A percentile compares a stretch with the other conserved stretches of the same genome.
Evolutionary conservation across 192 early-diverging fungal species (phyloP).

Genomic region (Rhizophagus clarus): DNA sequence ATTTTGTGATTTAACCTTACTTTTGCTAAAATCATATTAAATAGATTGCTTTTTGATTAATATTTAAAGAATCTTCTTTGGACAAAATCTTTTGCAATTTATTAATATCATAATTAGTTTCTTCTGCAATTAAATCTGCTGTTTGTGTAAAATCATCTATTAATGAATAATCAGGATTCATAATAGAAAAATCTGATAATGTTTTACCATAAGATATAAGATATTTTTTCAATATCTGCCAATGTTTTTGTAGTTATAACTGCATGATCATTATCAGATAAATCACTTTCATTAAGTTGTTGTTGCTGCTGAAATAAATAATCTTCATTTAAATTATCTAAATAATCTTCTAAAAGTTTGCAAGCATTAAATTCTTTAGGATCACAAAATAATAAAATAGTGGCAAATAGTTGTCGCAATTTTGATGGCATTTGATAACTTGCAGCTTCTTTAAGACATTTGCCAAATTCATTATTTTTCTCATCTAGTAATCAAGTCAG

Average conservation of each 20-base stretch:
- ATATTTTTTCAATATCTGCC: neutral
- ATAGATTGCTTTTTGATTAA: constrained; percentile 19
- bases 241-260: neutral
- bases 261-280: neutral
- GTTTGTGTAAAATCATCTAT: neutral
- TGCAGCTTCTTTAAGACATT: constrained; percentile 7
- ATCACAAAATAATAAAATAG: constrained; percentile 20
- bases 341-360: neutral
- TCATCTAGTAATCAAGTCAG: constrained; percentile 36
- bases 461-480: constrained; percentile 23
- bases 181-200: neutral
- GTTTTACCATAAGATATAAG: neutral
- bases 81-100: neutral
- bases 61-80: neutral
- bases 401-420: constrained; percentile 32
- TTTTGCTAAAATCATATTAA: constrained; percentile 31
- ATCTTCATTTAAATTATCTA: constrained; percentile 22
- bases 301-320: neutral
- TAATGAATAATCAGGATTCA: neutral
- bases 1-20: neutral
- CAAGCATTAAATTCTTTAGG: neutral
- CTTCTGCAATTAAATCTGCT: neutral
- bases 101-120: neutral
- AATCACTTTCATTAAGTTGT: too few species aligned
- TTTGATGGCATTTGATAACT: neutral